Conservation (phyloP, 169 alveolate species). For the Plasmodium relictum region DNA sequence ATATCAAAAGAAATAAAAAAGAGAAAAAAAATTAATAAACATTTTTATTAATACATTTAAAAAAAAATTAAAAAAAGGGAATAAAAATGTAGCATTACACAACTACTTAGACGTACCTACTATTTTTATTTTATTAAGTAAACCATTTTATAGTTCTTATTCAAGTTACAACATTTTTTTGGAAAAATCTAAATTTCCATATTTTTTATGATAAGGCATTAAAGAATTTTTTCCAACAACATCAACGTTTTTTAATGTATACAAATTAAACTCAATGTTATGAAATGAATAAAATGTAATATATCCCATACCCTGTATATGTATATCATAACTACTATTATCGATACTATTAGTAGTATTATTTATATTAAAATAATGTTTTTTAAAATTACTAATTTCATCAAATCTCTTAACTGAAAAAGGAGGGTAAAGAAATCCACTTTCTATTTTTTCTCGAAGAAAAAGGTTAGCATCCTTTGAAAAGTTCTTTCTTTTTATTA, state of each 20-base stretch:
- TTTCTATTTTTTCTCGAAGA: slow-evolving; percentile 55
- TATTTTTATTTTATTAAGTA: no score
- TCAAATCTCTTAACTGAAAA: slow-evolving; percentile 57
- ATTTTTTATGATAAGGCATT: slow-evolving; percentile 70
- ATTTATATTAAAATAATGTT: slow-evolving; percentile 56
- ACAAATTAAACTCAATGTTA: slow-evolving; percentile 52
- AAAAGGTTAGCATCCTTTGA: slow-evolving; percentile 30
- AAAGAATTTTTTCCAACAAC: slow-evolving; percentile 45
- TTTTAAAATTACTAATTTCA: slow-evolving; percentile 38
- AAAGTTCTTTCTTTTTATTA: slow-evolving; percentile 72
- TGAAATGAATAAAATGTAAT: slow-evolving; percentile 77
- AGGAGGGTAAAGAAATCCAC: slow-evolving; percentile 74
- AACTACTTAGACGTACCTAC: no score
- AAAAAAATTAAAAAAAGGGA: no score
- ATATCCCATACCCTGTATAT: slow-evolving; percentile 71
- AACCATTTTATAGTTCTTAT: neutral
- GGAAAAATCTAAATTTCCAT: slow-evolving; percentile 33
- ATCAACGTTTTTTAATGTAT: slow-evolving; percentile 74
- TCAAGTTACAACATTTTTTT: neutral
- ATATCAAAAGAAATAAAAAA: no score
- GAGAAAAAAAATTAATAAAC: no score
- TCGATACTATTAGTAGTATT: slow-evolving; percentile 22
- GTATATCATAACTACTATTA: slow-evolving; percentile 68
- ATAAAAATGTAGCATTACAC: no score
- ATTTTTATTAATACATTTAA: no score